phyloP scores from a whole-genome alignment of 2,329 filamentous ascomycete genomes.

The Cladophialophora chaetospira region DNA sequence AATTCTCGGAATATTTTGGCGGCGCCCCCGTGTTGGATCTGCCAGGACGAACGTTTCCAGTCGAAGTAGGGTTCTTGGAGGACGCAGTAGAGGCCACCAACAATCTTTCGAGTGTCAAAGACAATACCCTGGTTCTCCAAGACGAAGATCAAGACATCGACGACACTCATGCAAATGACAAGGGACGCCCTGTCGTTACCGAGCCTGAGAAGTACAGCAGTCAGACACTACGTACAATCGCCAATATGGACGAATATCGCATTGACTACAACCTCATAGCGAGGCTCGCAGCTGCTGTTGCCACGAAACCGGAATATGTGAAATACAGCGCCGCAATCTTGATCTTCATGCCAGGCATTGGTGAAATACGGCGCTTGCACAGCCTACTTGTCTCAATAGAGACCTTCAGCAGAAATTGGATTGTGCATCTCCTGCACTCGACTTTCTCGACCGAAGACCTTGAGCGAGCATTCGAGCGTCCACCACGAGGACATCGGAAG shows the following conservation, averaged over 20 bases:
- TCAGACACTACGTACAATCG: constrained; percentile 72
- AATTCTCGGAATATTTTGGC: constrained; percentile 80
- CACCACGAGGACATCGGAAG: constrained; percentile 79
- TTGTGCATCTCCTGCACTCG: constrained; percentile 87
- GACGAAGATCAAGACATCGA: constrained; percentile 46
- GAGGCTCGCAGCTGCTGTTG: constrained; percentile 74
- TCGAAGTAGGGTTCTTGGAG: constrained; percentile 83
- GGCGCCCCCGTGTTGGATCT: constrained; percentile 86
- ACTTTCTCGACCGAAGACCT: constrained; percentile 96
- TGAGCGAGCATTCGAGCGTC: constrained; percentile 85
- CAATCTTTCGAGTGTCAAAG: constrained; percentile 56
- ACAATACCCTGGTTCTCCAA: constrained; percentile 34
- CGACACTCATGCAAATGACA: constrained; percentile 47
- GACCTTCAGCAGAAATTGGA: constrained; percentile 74
- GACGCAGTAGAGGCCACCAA: constrained; percentile 88
- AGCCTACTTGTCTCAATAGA: constrained; percentile 79
- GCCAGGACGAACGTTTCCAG: constrained; percentile 90
- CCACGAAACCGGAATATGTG: constrained; percentile 65
- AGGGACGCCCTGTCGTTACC: constrained; percentile 11
- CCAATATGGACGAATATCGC: constrained; percentile 83
- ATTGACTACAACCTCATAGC: constrained; percentile 88
- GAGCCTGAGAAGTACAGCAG: constrained; percentile 64
- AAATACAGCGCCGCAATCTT: constrained; percentile 85
- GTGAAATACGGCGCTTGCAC: constrained; percentile 85
- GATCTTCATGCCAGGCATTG: constrained; percentile 93